Evolutionary conservation across 2,329 filamentous ascomycete species (phyloP).

Genomic region (Diplodia scrobiculata): DNA sequence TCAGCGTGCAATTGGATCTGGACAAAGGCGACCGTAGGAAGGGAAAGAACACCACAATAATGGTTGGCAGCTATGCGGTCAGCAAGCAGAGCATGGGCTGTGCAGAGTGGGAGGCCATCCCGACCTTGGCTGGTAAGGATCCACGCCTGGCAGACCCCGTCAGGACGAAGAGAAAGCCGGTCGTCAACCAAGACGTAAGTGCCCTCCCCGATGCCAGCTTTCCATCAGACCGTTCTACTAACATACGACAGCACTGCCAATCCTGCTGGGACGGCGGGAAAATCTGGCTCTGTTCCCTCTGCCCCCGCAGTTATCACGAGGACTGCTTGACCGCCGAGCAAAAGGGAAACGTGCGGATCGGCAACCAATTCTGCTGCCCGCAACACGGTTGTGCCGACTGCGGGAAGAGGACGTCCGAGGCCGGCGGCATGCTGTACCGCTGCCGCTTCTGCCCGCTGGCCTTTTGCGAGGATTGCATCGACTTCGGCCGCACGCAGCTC

Average conservation of each 20-base stretch:
- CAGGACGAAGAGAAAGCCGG: slow-evolving; percentile 52
- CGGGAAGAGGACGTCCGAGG: slow-evolving; percentile 53
- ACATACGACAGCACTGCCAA: slow-evolving; percentile 50
- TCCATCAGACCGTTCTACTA: slow-evolving; percentile 29
- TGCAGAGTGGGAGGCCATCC: slow-evolving; percentile 59
- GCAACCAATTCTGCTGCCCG: slow-evolving; percentile 56
- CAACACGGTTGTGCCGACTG: slow-evolving; percentile 61
- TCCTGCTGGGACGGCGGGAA: slow-evolving; percentile 55
- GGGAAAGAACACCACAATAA: slow-evolving; percentile 61
- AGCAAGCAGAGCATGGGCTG: slow-evolving; percentile 59
- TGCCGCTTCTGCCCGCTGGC: slow-evolving; percentile 58
- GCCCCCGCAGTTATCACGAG: slow-evolving; percentile 59
- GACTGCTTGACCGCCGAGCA: slow-evolving; percentile 49
- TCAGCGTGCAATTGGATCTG: slow-evolving; percentile 32
- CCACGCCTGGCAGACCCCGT: slow-evolving; percentile 53
- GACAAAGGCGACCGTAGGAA: slow-evolving; percentile 54
- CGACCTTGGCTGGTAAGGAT: slow-evolving; percentile 60
- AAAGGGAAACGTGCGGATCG: slow-evolving; percentile 46
- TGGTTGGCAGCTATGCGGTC: slow-evolving; percentile 59
- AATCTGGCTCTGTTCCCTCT: slow-evolving; percentile 54
- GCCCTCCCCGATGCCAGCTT: slow-evolving; percentile 31
- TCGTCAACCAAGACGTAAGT: slow-evolving; percentile 49
- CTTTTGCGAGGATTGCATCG: slow-evolving; percentile 62
- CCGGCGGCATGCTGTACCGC: slow-evolving; percentile 52
- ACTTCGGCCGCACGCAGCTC: slow-evolving; percentile 55